Conservation (phyloP, 2,329 filamentous ascomycete genomes). For the Neonectria magnoliae region DNA sequence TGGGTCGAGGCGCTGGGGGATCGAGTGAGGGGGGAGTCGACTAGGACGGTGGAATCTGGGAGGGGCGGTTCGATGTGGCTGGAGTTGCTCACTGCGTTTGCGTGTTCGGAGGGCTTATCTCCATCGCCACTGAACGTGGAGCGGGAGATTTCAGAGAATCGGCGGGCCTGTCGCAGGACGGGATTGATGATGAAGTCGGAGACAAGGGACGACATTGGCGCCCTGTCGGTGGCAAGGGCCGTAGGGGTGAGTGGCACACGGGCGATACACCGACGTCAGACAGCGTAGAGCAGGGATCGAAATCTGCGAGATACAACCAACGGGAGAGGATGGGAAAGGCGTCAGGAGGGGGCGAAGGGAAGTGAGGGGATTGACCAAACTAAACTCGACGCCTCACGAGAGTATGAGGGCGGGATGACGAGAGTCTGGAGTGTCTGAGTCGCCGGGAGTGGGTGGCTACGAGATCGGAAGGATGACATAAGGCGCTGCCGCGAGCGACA, state of each 20-base stretch:
- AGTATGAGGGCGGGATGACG: conserved; percentile 33
- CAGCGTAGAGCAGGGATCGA: not conserved
- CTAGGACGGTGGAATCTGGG: conserved; percentile 32
- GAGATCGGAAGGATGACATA: conserved; percentile 39
- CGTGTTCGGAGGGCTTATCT: conserved; percentile 39
- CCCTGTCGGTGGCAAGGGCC: conserved; percentile 29
- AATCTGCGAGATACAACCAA: conserved; percentile 4
- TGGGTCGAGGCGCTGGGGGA: conserved; percentile 48
- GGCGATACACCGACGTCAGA: not conserved
- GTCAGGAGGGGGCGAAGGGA: not conserved
- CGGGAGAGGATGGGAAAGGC: conserved; percentile 12
- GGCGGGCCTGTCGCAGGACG: conserved; percentile 72
- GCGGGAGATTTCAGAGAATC: conserved; percentile 65
- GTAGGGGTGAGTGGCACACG: conserved; percentile 5
- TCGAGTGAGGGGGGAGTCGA: conserved; percentile 42
- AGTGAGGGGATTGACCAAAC: conserved; percentile 13
- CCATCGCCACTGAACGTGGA: conserved; percentile 50
- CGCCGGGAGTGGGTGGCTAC: conserved; percentile 25
- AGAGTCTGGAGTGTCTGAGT: conserved; percentile 35
- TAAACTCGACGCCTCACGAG: conserved; percentile 20
- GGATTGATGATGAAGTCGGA: conserved; percentile 74
- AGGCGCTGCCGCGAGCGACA: conserved; percentile 21
- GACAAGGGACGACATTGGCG: conserved; percentile 69
- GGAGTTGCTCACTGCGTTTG: conserved; percentile 43
- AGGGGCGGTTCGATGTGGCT: conserved; percentile 32